These are phyloP conservation scores for Botrytis tulipae DNA, from an alignment of 2,329 filamentous ascomycete genomes.

Conservation along the genomic window DNA sequence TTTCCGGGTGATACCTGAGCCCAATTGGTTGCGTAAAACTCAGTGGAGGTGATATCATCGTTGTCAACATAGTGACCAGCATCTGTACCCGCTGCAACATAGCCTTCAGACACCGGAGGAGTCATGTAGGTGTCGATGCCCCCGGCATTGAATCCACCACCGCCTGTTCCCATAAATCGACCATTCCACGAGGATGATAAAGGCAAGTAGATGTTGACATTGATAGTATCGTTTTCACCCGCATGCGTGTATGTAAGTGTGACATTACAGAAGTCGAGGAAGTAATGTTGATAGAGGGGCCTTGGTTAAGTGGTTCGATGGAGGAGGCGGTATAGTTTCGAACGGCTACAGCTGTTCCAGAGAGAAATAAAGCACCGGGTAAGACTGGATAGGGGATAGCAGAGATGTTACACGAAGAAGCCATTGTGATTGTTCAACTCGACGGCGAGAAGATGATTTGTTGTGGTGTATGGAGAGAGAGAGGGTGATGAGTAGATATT, in stretches of 20 bases:
- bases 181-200: slow-evolving; percentile 5
- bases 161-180: slow-evolving; percentile 16
- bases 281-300: not conserved
- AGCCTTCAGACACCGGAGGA: not conserved
- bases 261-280: slow-evolving; percentile 19
- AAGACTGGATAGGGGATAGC: not conserved
- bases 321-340: not conserved
- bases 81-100: slow-evolving; percentile 7
- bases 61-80: not conserved
- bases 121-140: not conserved
- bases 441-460: too few relatives aligned
- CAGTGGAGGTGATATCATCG: fast-evolving
- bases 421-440: not conserved
- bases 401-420: not conserved
- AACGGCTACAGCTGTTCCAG: not conserved
- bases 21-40: not conserved
- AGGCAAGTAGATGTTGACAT: slow-evolving; percentile 34
- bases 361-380: slow-evolving; percentile 1
- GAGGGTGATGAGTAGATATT: not conserved
- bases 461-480: not conserved
- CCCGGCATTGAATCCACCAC: not conserved
- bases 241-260: slow-evolving; percentile 31
- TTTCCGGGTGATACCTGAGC: slow-evolving; percentile 23
- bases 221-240: slow-evolving; percentile 29
- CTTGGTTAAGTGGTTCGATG: not conserved